Evolutionary conservation across 2,329 filamentous ascomycete genomes (phyloP), one percentile per base, ranked within the genome.

Genomic region (Didymella pinodella): DNA sequence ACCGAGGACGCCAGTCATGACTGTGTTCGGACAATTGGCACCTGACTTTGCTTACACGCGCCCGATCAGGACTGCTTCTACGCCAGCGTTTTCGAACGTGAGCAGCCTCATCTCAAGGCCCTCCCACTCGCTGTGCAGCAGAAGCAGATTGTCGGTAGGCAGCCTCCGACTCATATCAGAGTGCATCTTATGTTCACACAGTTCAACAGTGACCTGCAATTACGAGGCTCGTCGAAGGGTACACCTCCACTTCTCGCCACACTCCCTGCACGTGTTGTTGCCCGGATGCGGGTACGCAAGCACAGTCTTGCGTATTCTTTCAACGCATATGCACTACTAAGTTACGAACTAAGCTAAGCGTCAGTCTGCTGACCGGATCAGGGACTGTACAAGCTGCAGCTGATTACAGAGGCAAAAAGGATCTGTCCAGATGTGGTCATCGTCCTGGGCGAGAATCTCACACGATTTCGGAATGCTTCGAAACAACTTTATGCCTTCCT

Each of bases 61-160:
- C 36, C 56, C 90, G 38, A 87, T 88, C 91, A 93, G 75, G 91
- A 94, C 80, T 96, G 92, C 81, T 98, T 98, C 82, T 98, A 98
- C 76, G 93, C 93, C 22, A 92, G 92, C 48, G 93, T 95, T 8
- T 89, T 95, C 66, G 93, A 97, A 78, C 89, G 89, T 64, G 89
- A 90, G 73, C 88, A 90, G 65, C 92, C 93, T 0, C 81, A 84
- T 2, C 81, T 97, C 57, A 92, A 87, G 72, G 82, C 84, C 1
- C 79, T 90, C 18, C 92, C 93, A 7, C 81, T 98, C 32, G 93
- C 92, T 34, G 88, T 97, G 58, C 91, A 93, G 77, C 93, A 97
- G 78, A 97, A 97, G 78, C 91, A 93, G 74, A 97, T 97, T 54
- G 84, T 78, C n/a, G 22, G 22, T 22, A 22, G 22, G 22, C 22